Conservation (phyloP, 1,284 basidiomycete genomes). For the Fistulinella cinereoalba region DNA sequence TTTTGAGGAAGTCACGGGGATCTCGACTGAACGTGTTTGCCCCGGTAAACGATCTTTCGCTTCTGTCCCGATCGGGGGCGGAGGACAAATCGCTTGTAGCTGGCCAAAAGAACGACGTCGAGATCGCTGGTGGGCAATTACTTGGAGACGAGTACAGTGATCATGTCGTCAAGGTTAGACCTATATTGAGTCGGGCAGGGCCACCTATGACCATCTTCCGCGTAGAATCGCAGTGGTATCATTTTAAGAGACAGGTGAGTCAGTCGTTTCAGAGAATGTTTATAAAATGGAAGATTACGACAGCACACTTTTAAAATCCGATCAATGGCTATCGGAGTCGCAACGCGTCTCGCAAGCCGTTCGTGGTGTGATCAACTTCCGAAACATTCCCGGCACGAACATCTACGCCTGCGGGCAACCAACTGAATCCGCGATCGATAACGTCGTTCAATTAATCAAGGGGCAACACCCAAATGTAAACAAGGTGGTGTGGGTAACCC, state of each 20-base stretch:
- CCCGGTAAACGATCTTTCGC: conserved; percentile 83
- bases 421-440: conserved; percentile 84
- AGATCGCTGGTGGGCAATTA: conserved; percentile 80
- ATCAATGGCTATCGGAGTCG: conserved; percentile 82
- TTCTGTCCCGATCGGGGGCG: conserved; percentile 65
- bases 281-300: conserved; percentile 1
- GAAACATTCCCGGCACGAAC: conserved; percentile 78
- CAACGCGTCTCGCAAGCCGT: conserved; percentile 64
- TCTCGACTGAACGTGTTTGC: conserved; percentile 84
- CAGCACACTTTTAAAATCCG: conserved; percentile 86
- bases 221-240: conserved; percentile 85
- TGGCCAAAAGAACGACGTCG: conserved; percentile 71
- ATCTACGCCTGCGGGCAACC: conserved; percentile 95
- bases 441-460: conserved; percentile 75
- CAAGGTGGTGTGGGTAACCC: conserved; percentile 86
- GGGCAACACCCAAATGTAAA: conserved; percentile 57
- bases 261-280: neutral
- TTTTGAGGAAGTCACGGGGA: conserved; percentile 76
- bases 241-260: conserved; percentile 83
- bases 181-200: neutral
- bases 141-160: conserved; percentile 93
- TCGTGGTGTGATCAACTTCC: conserved; percentile 93
- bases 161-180: conserved; percentile 79
- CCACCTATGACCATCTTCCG: neutral
- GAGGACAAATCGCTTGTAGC: conserved; percentile 54